Evolutionary conservation across 2,329 filamentous ascomycete genomes (phyloP), one percentile per base, ranked within the genome.

Genomic region (Sclerotinia nivalis): DNA sequence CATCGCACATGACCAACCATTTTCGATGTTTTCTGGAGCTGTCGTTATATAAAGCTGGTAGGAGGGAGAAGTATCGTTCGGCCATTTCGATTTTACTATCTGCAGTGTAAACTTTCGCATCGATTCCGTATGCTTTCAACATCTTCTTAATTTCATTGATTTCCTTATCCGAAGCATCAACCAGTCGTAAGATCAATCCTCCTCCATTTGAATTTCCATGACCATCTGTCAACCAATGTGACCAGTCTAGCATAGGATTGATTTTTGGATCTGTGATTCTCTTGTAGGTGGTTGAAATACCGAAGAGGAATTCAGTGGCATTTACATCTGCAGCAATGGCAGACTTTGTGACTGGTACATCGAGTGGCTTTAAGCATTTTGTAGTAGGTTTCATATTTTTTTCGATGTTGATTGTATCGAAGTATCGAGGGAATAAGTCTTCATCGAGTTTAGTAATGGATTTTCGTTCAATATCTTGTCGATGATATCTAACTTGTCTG

Each of bases 191-290:
- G 15, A 88, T 77, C 69, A 88, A 79, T 76, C 87, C 87, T 58
- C 82, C 86, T 25, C 86, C 86, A 72, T 88, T 88, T 45, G 85
- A 85, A 66, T 82, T 79, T 58, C 86, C 85, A 61, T 82, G 81
- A 70, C 84, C 83, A 75, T 88, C 84, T 3, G 86, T 88, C 71
- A 88, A 80, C 86, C 86, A 88, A 77, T 85, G 87, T 7, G 84
- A 82, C 86, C 86, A 88, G 76, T 88, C 86, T 72, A 84, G 84
- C 65, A 87, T 83, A 0, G 85, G 84, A 66, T 81, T 84, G 2
- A 83, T 87, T 68, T 81, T 81, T 0, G 82, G 79, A 72, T 86
- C 83, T 75, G 80, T 84, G 74, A 88, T 84, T 69, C 85, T 80
- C 73, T 83, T 80, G 79, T 85, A 87, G 2, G 85, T 87, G 12